Percentiles rank a stretch among this genome's conserved stretches.
These are phyloP conservation scores for Pogostemon cablin DNA, from an alignment of 257 asterid genomes.

Conservation along the genomic window DNA sequence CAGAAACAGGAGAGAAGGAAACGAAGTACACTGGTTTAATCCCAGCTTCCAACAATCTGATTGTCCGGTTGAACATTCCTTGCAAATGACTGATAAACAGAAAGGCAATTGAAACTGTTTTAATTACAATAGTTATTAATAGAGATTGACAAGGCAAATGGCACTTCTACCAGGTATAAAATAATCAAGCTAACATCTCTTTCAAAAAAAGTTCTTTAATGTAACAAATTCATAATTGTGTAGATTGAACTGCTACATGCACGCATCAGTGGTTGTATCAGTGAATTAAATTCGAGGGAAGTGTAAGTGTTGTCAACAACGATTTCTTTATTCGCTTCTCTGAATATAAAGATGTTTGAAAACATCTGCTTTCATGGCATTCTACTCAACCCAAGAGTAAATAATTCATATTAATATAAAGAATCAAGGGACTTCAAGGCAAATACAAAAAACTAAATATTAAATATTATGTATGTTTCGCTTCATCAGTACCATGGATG, in stretches of 20 bases:
- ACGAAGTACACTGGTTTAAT: slow-evolving; percentile 86
- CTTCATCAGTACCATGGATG: not conserved
- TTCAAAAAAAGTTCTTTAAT: slow-evolving; percentile 4
- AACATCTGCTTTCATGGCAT: slow-evolving; percentile 12
- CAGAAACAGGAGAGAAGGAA: slow-evolving; percentile 27
- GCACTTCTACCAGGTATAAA: not conserved
- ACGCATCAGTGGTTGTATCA: not conserved
- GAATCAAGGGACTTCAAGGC: not conserved
- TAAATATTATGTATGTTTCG: not conserved
- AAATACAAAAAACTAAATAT: not conserved
- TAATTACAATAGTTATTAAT: not conserved
- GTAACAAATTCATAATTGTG: slow-evolving; percentile 7
- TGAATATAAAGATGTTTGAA: slow-evolving; percentile 8
- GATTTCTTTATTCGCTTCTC: slow-evolving; percentile 12
- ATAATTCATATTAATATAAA: not conserved
- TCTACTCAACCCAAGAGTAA: slow-evolving; percentile 13
- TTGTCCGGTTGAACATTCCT: slow-evolving; percentile 94
- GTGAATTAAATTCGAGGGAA: not conserved
- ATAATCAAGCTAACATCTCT: slow-evolving; percentile 25
- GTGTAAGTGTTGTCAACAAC: not conserved
- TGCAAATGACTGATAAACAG: slow-evolving; percentile 74
- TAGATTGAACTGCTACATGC: too few relatives aligned
- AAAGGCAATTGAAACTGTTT: slow-evolving; percentile 7
- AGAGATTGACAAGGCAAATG: not conserved
- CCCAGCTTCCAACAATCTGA: slow-evolving; percentile 98